phyloP scores from a whole-genome alignment of 192 early-diverging fungal genomes.

The Jimgerdemannia lactiflua region DNA sequence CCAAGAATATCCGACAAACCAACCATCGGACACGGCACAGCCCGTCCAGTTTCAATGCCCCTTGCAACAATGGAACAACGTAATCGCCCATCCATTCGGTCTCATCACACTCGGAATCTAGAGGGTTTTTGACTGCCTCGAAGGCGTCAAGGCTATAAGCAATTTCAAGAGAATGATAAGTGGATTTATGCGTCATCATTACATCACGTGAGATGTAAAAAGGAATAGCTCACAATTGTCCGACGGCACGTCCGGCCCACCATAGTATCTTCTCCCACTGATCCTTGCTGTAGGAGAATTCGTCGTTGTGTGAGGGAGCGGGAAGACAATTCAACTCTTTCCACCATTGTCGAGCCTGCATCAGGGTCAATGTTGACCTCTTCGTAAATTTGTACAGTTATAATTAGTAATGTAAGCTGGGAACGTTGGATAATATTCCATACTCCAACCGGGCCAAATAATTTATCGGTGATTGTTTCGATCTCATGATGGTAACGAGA shows the following conservation, averaged over 20 bases:
- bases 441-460: slow-evolving; percentile 13
- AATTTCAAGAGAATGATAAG: neutral
- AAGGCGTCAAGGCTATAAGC: slow-evolving; percentile 17
- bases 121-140: slow-evolving; percentile 7
- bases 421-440: slow-evolving; percentile 4
- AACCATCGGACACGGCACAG: slow-evolving; percentile 13
- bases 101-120: slow-evolving; percentile 16
- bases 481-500: slow-evolving; percentile 11
- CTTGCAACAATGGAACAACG: slow-evolving; percentile 21
- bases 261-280: slow-evolving; percentile 15
- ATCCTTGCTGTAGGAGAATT: slow-evolving; percentile 5
- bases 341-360: slow-evolving; percentile 13
- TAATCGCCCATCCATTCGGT: slow-evolving; percentile 16
- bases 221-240: slow-evolving; percentile 14
- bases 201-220: neutral
- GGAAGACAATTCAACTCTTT: slow-evolving; percentile 13
- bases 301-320: slow-evolving; percentile 9
- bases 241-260: slow-evolving; percentile 11
- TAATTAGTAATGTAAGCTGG: neutral
- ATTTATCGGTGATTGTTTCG: slow-evolving; percentile 18
- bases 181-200: neutral
- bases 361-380: slow-evolving; percentile 15
- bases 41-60: slow-evolving; percentile 13
- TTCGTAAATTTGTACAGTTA: slow-evolving; percentile 11
- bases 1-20: slow-evolving; percentile 5